Evolutionary conservation across 2,329 filamentous ascomycete species (phyloP), one percentile per base, ranked within the genome.

Genomic region (Clonostachys sp.): DNA sequence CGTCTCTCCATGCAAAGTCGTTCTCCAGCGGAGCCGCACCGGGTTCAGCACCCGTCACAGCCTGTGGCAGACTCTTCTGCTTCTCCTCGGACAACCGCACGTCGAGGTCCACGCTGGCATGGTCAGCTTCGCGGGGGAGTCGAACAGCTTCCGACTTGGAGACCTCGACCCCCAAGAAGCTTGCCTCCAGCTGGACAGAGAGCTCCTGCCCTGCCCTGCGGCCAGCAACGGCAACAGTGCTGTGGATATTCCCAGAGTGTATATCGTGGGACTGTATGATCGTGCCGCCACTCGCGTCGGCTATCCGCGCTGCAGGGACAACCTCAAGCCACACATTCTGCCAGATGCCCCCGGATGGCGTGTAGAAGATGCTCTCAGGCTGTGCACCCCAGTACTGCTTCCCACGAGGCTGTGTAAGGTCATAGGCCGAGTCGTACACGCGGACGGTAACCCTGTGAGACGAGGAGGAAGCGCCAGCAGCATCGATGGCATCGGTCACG

Each of bases 311-410:
- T 0, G 61, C 48, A 2, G 81, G 80, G 3, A 81, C 77, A 39
- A 71, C 70, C 53, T 84, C 81, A 3, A 79, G 61, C 72, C 76
- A 79, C 4, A 81, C 78, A 14, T 65, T 71, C 58, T 81, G 78
- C 78, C 78, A 81, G 48, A 81, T 78, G 20, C 78, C 78, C 30
- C 74, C 75, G 9, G 75, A 77, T 0, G 78, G 78, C 1, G 75
- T 80, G 55, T 81, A 81, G 55, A 80, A 81, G 54, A 81, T 81
- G 45, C 74, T 78, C 58, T 84, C 79, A 0, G 80, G 78, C 59
- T 80, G 71, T 2, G 77, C 75, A 5, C 71, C 74, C 80, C 80
- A 84, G 56, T 83, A 83, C 61, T 87, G 84, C 60, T 87, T 87
- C 0, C 84, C 84, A 34, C 84, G 71, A 2, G 81, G 84, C 59